Base-by-base conservation (phyloP, 345 rosid species). In the Streptanthus diversifolius region DNA sequence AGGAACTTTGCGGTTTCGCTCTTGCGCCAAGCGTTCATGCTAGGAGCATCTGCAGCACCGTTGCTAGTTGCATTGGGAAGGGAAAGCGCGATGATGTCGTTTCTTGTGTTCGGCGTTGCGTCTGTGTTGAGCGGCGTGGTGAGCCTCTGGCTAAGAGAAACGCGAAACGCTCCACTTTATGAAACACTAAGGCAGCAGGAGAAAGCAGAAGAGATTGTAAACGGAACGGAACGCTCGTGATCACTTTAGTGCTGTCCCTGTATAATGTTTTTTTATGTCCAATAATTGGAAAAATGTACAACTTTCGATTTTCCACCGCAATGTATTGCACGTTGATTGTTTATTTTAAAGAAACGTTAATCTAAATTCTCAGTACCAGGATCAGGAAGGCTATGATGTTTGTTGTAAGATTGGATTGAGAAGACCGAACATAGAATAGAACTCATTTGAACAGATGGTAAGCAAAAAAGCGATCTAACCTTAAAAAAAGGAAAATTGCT, bases 11-110 rank as follows among this genome's bases (percentile, higher is more conserved):
- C 96, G 1, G 77, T 87, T 63, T 83, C 96, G 4, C 60, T 80
- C 15, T 33, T 86, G 74, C 82, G 90, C 12, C 95, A 83, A 11
- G 76, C 89, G 7, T 66, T 81, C 70, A 89, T 84, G 93, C n/a
- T 89, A 12, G 97, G 96, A 22, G 97, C 93, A 43, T 86, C 96
- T 0, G 72, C 85, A 3, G 86, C 93, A 0, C 96, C 93, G 0
- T 18, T 86, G 71, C 53, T 87, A 10, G 97, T 91, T 10, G 90
- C 77, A 0, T 37, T 83, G 24, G 90, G 97, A 21, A 83, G 89
- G 0, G 33, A 78, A 27, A 83, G 82, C 21, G 87, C 88, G 0
- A 79, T 83, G 10, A 51, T 87, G 22, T 87, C 96, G 1, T 89
- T 89, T 55, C 12, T 85, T 0, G 66, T 85, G n/a, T 85, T 89